A percentile compares a stretch with the other conserved stretches of the same genome.
phyloP scores from a whole-genome alignment of 306 rosid species.

The Potentilla sterilis region DNA sequence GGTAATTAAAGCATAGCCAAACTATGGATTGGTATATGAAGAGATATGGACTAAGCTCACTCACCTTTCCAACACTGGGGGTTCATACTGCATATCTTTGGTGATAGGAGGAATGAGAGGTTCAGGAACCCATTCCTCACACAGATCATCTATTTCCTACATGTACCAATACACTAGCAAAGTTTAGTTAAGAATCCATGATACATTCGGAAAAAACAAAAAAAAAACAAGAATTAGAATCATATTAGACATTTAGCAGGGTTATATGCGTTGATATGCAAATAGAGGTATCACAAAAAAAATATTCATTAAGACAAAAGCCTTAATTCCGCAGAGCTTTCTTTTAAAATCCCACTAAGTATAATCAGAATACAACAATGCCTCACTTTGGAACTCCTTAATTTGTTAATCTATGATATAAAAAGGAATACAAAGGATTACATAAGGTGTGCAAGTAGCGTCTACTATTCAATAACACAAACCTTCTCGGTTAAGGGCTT shows the following conservation, averaged over 20 bases:
- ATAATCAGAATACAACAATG: background rate
- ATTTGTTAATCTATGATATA: background rate
- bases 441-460: background rate
- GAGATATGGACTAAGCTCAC: constrained; percentile 40
- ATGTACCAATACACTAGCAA: background rate
- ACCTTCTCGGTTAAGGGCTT: constrained; percentile 89
- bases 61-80: constrained; percentile 94
- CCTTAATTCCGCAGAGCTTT: background rate
- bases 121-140: constrained; percentile 95
- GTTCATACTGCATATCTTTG: constrained; percentile 65
- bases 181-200: constrained; percentile 10
- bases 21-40: background rate
- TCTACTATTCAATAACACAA: constrained; percentile 22
- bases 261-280: background rate
- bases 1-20: background rate
- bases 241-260: background rate
- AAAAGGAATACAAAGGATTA: background rate
- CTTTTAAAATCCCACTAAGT: background rate
- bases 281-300: background rate
- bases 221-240: background rate
- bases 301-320: background rate
- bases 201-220: background rate
- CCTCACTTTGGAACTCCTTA: background rate
- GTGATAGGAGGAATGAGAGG: constrained; percentile 81
- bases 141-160: constrained; percentile 92